Conservation (phyloP, 2,329 filamentous ascomycete species). For the Microdochium nivale region DNA sequence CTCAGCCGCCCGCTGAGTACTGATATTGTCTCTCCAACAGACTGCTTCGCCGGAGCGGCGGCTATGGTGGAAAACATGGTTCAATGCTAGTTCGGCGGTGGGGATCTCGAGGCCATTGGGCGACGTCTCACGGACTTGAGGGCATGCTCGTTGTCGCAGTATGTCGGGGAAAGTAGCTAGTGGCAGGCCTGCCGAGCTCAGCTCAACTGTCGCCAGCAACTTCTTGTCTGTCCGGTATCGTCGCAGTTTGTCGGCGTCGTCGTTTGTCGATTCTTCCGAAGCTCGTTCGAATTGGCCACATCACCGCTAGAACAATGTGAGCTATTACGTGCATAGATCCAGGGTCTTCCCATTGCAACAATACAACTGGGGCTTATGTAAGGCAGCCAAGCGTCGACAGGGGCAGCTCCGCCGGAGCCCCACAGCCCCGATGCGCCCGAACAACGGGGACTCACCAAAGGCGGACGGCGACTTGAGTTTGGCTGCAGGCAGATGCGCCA, state of each 20-base stretch:
- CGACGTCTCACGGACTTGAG: conserved; percentile 12
- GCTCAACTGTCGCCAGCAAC: not conserved
- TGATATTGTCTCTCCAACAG: conserved; percentile 87
- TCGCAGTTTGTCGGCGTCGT: not conserved
- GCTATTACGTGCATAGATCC: conserved; percentile 1
- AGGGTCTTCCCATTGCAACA: not conserved
- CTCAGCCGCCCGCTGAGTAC: conserved; percentile 79
- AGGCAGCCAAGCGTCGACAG: not conserved
- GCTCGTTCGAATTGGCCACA: not conserved
- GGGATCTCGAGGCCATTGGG: conserved; percentile 19
- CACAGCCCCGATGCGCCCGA: not conserved
- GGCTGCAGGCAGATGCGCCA: not conserved
- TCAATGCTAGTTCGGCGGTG: conserved; percentile 14
- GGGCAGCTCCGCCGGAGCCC: not conserved
- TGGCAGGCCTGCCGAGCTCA: not conserved
- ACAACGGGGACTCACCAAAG: not conserved
- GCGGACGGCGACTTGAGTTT: not conserved
- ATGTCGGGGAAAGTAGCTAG: not conserved
- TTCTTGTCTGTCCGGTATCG: not conserved
- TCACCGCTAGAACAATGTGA: not conserved
- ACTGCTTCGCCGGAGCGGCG: conserved; percentile 84
- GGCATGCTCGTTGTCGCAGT: conserved; percentile 12
- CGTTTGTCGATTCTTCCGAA: not conserved
- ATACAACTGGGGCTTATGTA: not conserved
- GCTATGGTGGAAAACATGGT: conserved; percentile 55